phyloP scores from a whole-genome alignment of 257 asterid species.

The Solanum gandarillasii region DNA sequence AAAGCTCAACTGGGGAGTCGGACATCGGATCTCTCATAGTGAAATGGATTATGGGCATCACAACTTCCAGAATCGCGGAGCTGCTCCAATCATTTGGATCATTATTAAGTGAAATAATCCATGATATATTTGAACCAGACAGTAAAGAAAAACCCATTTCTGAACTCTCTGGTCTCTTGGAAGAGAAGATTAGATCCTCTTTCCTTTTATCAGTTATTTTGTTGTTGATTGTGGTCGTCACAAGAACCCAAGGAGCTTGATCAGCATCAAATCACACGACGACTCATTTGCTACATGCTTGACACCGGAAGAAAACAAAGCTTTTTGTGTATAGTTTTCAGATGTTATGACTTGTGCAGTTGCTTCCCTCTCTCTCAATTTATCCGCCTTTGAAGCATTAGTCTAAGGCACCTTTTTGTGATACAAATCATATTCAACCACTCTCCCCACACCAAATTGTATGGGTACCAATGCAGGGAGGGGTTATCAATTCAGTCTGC shows the following conservation, averaged over 20 bases:
- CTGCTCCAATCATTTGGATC: conserved; percentile 22
- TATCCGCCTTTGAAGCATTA: neutral
- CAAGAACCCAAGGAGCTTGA: conserved; percentile 20
- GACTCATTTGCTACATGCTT: neutral
- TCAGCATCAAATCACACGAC: neutral
- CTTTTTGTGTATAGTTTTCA: neutral
- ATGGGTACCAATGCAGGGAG: neutral
- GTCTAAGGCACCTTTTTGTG: neutral
- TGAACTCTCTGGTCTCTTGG: conserved; percentile 31
- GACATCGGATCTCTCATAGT: conserved; percentile 19
- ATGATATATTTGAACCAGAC: conserved; percentile 20
- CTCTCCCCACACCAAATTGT: neutral
- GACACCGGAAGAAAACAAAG: neutral
- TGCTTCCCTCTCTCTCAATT: neutral
- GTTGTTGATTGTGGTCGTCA: conserved; percentile 35
- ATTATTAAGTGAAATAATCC: conserved; percentile 26
- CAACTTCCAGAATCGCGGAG: conserved; percentile 29
- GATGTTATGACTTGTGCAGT: neutral
- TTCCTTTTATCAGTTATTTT: conserved; percentile 37
- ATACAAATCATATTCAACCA: neutral
- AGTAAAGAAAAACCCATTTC: conserved; percentile 31
- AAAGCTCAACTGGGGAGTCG: neutral
- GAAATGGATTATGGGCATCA: conserved; percentile 30
- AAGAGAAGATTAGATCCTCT: conserved; percentile 44
- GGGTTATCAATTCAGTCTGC: neutral